A percentile compares a stretch with the other conserved stretches of the same genome.
phyloP scores from a whole-genome alignment of 768 basidiomycete species.

The Tricholoma terreum region DNA sequence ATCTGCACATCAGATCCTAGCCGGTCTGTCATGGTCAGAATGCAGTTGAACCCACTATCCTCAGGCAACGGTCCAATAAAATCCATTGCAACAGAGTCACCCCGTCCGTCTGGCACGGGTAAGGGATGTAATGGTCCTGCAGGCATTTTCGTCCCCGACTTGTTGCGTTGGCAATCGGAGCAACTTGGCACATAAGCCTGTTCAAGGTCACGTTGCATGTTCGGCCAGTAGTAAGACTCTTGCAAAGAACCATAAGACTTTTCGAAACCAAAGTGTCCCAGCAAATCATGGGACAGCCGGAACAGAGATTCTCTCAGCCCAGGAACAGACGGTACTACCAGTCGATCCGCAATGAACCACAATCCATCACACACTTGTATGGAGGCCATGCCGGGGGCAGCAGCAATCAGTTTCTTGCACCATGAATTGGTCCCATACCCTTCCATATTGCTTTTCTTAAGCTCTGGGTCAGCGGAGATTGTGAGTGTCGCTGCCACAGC shows the following conservation, averaged over 20 bases:
- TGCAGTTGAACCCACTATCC: too few species aligned
- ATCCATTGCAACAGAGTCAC: too few species aligned
- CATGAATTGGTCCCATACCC: slow-evolving; percentile 2
- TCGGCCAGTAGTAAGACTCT: too few species aligned
- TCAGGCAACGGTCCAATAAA: too few species aligned
- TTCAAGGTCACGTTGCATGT: too few species aligned
- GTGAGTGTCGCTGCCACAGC: too few species aligned
- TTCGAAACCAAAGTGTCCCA: slow-evolving; percentile 35
- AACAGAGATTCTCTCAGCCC: slow-evolving; percentile 21
- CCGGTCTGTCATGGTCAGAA: slow-evolving; percentile 24
- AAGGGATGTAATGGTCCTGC: slow-evolving; percentile 25
- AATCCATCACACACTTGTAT: slow-evolving; percentile 11
- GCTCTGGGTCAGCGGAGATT: neutral
- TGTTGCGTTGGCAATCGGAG: slow-evolving; percentile 22
- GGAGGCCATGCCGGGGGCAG: neutral
- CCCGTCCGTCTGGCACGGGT: too few species aligned
- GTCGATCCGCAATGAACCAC: slow-evolving; percentile 18
- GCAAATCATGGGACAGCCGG: slow-evolving; percentile 25
- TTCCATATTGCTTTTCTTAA: neutral
- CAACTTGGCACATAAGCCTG: slow-evolving; percentile 9
- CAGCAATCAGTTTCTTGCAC: neutral
- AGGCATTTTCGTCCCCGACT: slow-evolving; percentile 18
- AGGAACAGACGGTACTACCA: slow-evolving; percentile 19
- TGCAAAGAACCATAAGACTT: slow-evolving; percentile 31
- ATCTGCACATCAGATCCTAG: slow-evolving; percentile 23